Evolutionary conservation across 257 asterid species (phyloP), one percentile per base, ranked within the genome.

Genomic region (Mentha longifolia): DNA sequence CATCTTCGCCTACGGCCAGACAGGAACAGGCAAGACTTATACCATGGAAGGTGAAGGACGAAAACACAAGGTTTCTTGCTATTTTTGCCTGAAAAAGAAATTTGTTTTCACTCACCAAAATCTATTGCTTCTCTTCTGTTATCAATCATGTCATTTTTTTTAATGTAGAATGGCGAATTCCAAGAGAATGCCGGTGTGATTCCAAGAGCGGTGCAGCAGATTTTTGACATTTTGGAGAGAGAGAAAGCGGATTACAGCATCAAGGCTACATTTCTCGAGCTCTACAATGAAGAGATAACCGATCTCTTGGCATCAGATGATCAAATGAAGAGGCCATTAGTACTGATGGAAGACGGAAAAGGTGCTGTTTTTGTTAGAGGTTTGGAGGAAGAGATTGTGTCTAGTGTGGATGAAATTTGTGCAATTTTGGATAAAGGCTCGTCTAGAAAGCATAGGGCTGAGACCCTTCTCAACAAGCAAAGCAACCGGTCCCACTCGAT

Each of bases 1-100:
- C 17, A 79, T 87, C 30, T 85, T 83, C 61, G 91, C 91, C n/a
- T 80, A 85, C 30, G 89, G 91, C 56, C 91, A 83, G 68, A 87
- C 91, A 1, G 85, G 91, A 62, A 85, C 85, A 0, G 90, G 90
- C 30, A 87, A 85, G 73, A 87, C 90, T 28, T 85, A 80, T 65
- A 81, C 91, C 65, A 88, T 85, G 91, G 94, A 87, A 75, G 94
- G 94, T 64, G 85, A 71, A 69, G 84, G 78, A 61, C 67, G 81
- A 73, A 80, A 77, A 70, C 78, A 87, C 15, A 80, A 85, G 89
- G 89, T 88, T 56, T 62, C 57, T 7, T 39, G 9, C 52, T 51
- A 16, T 67, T 37, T 64, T 60, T 47, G 13, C 4, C 25, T 67
- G 20, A 10, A 50, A 50, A 22, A 46, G 22, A 65, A 16, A 50